Evolutionary conservation across 768 basidiomycete species (phyloP).

Genomic region (Podaxis pistillaris): DNA sequence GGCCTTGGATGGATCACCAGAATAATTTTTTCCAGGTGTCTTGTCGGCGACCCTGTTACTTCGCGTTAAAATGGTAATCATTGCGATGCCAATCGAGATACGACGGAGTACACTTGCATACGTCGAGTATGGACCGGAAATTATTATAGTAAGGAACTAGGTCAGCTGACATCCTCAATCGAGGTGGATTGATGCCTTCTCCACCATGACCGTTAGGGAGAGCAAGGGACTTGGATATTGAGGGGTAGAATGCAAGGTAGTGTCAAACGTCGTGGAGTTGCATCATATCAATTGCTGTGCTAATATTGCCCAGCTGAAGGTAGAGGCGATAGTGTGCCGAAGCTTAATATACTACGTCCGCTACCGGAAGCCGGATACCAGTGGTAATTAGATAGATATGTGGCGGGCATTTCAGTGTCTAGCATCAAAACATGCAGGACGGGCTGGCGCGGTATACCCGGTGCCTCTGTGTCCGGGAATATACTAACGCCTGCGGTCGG

Average conservation of each 20-base stretch:
- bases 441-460: too few relatives aligned
- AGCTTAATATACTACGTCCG: background rate
- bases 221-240: too few relatives aligned
- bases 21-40: background rate
- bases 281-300: slow-evolving; percentile 2
- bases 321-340: background rate
- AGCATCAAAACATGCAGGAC: too few relatives aligned
- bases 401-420: background rate
- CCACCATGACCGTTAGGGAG: too few relatives aligned
- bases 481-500: too few relatives aligned
- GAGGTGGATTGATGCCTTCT: too few relatives aligned
- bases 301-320: background rate
- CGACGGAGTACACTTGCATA: background rate
- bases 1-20: background rate
- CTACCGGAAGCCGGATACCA: background rate
- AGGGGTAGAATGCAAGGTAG: too few relatives aligned
- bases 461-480: too few relatives aligned
- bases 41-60: background rate
- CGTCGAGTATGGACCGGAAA: background rate
- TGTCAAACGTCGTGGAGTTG: background rate
- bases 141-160: too few relatives aligned
- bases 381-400: background rate
- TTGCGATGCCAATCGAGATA: background rate
- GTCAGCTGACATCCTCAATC: too few relatives aligned
- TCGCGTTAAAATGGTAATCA: background rate